Evolutionary conservation across 2,329 filamentous ascomycete genomes (phyloP), one percentile per base, ranked within the genome.

Genomic region (Magnaporthiopsis incrustans): DNA sequence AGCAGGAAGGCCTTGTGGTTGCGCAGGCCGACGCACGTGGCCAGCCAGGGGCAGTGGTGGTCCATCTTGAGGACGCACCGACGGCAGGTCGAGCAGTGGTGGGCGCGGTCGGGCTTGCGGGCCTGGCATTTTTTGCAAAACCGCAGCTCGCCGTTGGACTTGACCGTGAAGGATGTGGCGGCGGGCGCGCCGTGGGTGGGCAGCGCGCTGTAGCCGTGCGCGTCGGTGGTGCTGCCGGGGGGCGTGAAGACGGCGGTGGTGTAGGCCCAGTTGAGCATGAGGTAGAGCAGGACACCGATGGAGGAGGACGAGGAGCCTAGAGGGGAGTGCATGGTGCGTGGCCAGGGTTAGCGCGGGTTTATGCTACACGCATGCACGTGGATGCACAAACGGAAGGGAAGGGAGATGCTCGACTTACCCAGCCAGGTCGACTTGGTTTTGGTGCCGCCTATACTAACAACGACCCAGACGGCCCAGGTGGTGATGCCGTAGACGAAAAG

Each of bases 21-120:
- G 72, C 86, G 87, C 68, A 99, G 80, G 26, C 95, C 95, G 66
- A 99, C 90, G 76, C 95, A 99, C 4, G 92, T 97, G 33, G 95
- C 94, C 61, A 99, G 83, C 95, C 95, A 99, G 22, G 95, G 95
- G 75, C 95, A 99, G 78, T 99, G 95, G 76, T 99, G 95, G 74
- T 99, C 95, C 95, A 99, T 99, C 81, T 99, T 99, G 75, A 99
- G 82, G 32, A 99, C 93, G 75, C 95, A 99, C 72, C 90, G 89
- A 69, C 89, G 87, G 78, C 95, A 99, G 4, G 92, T 96, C 14
- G 92, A 96, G 82, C 95, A 99, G 79, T 99, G 95, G 76, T 99
- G 95, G 38, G 94, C 88, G 66, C 95, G 91, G 77, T 99, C 95
- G 57, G 95, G 95, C 79, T 99, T 99, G 67, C 90, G 86, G 63